Conservation (phyloP, 2,329 filamentous ascomycete species). For the Diaporthe vaccinii region DNA sequence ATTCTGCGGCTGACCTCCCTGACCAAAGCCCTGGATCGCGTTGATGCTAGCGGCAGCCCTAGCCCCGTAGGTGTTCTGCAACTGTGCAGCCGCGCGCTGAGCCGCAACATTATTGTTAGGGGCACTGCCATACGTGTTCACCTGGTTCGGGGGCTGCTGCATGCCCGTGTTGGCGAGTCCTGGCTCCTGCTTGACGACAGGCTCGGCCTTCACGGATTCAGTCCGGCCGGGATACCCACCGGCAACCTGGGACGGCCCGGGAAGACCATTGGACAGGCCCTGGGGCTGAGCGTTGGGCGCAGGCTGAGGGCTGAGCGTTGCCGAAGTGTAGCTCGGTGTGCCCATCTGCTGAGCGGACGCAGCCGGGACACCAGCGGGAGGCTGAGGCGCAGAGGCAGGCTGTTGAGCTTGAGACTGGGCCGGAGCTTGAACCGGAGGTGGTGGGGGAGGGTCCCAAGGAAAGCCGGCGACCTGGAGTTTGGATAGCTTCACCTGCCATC, state of each 20-base stretch:
- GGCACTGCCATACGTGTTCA: constrained; percentile 42
- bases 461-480: constrained; percentile 88
- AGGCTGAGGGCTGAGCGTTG: constrained; percentile 51
- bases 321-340: constrained; percentile 50
- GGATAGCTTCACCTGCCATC: constrained; percentile 94
- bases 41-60: constrained; percentile 77
- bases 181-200: constrained; percentile 63
- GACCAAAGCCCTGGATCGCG: constrained; percentile 66
- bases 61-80: constrained; percentile 72
- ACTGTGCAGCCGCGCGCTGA: constrained; percentile 67
- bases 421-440: constrained; percentile 58
- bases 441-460: constrained; percentile 92
- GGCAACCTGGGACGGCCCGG: constrained; percentile 47
- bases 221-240: constrained; percentile 61
- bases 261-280: constrained; percentile 47
- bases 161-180: constrained; percentile 51
- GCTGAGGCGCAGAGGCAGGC: constrained; percentile 47
- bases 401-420: constrained; percentile 43
- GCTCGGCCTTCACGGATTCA: constrained; percentile 64
- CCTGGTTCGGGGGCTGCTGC: constrained; percentile 48
- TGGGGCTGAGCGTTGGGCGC: constrained; percentile 47
- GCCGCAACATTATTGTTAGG: constrained; percentile 55
- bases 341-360: constrained; percentile 42
- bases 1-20: constrained; percentile 49
- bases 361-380: constrained; percentile 39